These are phyloP conservation scores for Cercospora zeina DNA, from an alignment of 2,329 filamentous ascomycete species.

Conservation along the genomic window DNA sequence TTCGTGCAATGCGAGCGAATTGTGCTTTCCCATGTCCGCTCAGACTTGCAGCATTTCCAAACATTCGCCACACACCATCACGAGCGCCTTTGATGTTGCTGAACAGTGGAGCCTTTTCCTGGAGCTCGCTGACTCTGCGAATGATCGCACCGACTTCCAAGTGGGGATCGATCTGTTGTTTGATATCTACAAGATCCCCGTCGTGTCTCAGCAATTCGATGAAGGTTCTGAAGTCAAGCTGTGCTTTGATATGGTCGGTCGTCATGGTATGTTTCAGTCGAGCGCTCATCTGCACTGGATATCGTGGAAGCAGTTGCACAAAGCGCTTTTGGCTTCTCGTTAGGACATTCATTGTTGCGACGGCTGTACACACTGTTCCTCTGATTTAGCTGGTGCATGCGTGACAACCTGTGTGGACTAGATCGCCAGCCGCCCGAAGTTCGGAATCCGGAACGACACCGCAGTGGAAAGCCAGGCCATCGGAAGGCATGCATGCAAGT, in stretches of 20 bases:
- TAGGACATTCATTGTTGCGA: background rate
- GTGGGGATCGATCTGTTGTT: constrained; percentile 47
- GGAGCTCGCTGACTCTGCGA: constrained; percentile 48
- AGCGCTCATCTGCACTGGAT: background rate
- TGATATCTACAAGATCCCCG: constrained; percentile 50
- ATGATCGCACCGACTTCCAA: constrained; percentile 53
- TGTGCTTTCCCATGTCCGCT: constrained; percentile 42
- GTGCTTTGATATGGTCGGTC: background rate
- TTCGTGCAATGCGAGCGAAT: constrained; percentile 34
- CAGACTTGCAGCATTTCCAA: constrained; percentile 49
- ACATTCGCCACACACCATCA: constrained; percentile 52
- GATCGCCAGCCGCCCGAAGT: background rate
- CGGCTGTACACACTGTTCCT: background rate
- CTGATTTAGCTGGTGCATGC: background rate
- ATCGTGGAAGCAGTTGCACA: background rate
- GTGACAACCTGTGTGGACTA: too few relatives aligned
- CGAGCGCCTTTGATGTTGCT: constrained; percentile 53
- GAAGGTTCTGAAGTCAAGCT: constrained; percentile 49
- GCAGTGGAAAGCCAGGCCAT: background rate
- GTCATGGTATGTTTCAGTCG: background rate
- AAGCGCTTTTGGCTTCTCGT: background rate
- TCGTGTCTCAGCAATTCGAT: constrained; percentile 46
- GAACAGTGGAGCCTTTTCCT: constrained; percentile 54
- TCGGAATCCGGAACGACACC: background rate
- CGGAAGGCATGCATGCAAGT: background rate